A percentile compares a stretch with the other conserved stretches of the same genome.
Evolutionary conservation across 2,329 filamentous ascomycete genomes (phyloP).

Genomic region (Botrytis deweyae): DNA sequence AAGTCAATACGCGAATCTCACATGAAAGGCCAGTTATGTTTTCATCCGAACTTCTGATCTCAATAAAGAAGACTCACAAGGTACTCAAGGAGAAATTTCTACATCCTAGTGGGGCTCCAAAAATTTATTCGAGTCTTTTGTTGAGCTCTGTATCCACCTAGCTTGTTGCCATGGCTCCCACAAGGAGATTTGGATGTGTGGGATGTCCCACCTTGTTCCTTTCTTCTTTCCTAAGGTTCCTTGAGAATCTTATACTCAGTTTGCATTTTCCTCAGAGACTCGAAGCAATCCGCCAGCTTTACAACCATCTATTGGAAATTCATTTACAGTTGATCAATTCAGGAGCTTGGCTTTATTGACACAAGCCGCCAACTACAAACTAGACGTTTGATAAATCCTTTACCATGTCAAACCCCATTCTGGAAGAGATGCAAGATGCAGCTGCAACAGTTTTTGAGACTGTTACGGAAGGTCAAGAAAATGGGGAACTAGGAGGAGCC

Average conservation of each 20-base stretch:
- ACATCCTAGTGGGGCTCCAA: not conserved
- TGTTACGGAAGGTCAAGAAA: not conserved
- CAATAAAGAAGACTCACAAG: not conserved
- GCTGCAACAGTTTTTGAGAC: not conserved
- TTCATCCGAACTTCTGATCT: not conserved
- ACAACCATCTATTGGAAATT: not conserved
- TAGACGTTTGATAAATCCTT: not conserved
- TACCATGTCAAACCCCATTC: not conserved
- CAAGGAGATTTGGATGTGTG: not conserved
- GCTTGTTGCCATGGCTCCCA: not conserved
- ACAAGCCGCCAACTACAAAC: not conserved
- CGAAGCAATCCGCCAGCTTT: not conserved
- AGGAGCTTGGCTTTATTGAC: not conserved
- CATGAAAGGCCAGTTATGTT: not conserved
- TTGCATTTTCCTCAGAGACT: not conserved
- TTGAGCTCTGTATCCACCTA: not conserved
- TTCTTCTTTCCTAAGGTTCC: not conserved
- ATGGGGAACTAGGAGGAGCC: not conserved
- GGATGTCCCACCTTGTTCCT: not conserved
- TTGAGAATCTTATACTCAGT: not conserved
- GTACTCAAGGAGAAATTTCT: not conserved
- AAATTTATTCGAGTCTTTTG: not conserved
- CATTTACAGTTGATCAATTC: not conserved
- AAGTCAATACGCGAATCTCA: not conserved
- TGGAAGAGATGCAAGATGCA: not conserved